Conservation (phyloP, 1,284 basidiomycete genomes). For the Microbotryomycetes sp. region DNA sequence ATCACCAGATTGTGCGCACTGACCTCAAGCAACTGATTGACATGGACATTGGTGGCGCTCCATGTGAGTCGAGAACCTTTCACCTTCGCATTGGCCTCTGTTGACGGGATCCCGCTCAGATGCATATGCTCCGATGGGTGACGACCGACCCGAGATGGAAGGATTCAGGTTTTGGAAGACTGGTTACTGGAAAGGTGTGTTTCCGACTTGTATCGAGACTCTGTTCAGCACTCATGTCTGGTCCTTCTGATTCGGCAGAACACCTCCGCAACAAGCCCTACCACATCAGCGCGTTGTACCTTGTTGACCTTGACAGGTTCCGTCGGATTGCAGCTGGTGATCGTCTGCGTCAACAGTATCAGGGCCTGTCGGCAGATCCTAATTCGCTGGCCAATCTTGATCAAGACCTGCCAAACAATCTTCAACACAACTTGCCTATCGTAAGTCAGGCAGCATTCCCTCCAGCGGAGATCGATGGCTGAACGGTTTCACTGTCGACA, state of each 20-base stretch:
- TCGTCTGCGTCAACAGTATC: conserved; percentile 83
- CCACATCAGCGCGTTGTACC: conserved; percentile 93
- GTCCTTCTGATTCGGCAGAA: conserved; percentile 68
- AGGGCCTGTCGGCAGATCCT: conserved; percentile 85
- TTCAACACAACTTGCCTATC: conserved; percentile 69
- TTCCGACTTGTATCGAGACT: too few species aligned
- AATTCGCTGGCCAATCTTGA: conserved; percentile 90
- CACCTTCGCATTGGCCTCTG: background rate
- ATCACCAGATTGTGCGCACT: conserved; percentile 77
- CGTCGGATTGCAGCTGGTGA: conserved; percentile 65
- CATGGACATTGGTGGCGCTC: conserved; percentile 79
- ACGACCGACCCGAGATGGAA: conserved; percentile 90
- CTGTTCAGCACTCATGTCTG: conserved; percentile 42
- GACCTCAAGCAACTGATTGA: conserved; percentile 89
- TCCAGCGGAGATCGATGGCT: too few species aligned
- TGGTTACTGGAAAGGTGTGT: conserved; percentile 44
- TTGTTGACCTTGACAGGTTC: conserved; percentile 92
- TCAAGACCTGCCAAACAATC: conserved; percentile 92
- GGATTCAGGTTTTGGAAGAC: conserved; percentile 98
- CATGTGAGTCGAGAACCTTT: conserved; percentile 47
- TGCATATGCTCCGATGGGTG: conserved; percentile 94
- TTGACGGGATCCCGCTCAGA: background rate
- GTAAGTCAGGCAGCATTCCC: background rate
- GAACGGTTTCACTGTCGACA: conserved; percentile 48
- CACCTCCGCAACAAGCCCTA: conserved; percentile 73